Evolutionary conservation across 2,329 filamentous ascomycete genomes (phyloP), one percentile per base, ranked within the genome.

Genomic region (Myriosclerotinia scirpicola): DNA sequence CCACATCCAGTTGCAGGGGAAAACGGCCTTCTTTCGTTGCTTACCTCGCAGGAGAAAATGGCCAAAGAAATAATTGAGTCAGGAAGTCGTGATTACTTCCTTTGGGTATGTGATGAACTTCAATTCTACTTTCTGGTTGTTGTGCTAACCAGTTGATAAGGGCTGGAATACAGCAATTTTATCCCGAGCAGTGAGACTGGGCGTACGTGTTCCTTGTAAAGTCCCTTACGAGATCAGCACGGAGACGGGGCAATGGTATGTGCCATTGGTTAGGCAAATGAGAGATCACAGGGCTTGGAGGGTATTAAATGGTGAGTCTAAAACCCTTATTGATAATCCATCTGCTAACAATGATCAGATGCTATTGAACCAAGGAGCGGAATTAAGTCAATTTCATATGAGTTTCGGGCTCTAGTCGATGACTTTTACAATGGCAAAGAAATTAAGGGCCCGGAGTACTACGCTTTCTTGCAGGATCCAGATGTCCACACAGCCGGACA

Each of bases 91-190:
- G 30, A 60, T 5, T 60, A 17, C n/a, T 60, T 60, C 44, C 8
- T 11, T 50, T 60, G 58, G 58, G 58, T 60, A 60, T 38, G 58
- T 22, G n/a, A 38, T 38, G 12, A 38, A 17, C 8, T 38, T 26
- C 14, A 12, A 17, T 7, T 7, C 2, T 2, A 4, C 17, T 38
- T 22, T 50, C 14, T 22, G 12, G 38, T 50, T 50, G 12, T 26
- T 60, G 5, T 14, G 44, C 58, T 60, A 38, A 59, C n/a, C 8
- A 50, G 12, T 50, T 50, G 14, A 50, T n/a, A 38, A 60, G 58
- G 58, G 58, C 2, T 60, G 58, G 58, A 50, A 38, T 50, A 20
- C 58, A 60, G 44, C 58, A 38, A 60, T 60, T 7, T 60, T 60
- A 20, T 50, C 58, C n/a, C 44, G 58, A 9, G 44, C 58, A 17